Percentiles rank a stretch among this genome's conserved stretches.
Conservation (phyloP, 331 rosid genomes). For the Cydonia oblonga region DNA sequence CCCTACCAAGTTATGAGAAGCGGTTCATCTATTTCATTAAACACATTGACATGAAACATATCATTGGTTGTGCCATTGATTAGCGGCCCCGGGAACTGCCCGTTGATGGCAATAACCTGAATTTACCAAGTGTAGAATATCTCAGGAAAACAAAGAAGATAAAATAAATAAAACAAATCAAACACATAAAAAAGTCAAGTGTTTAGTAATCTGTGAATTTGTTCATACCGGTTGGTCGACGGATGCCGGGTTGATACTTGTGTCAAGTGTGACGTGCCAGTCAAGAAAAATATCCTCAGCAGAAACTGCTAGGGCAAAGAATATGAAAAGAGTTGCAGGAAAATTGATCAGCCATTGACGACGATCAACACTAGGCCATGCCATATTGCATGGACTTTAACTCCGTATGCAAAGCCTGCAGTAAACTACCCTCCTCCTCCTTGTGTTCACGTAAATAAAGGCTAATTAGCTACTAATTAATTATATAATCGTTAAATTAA, state of each 20-base stretch:
- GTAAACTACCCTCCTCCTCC: neutral
- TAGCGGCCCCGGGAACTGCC: conserved; percentile 25
- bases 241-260: neutral
- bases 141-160: neutral
- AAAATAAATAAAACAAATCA: neutral
- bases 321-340: neutral
- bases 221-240: conserved; percentile 17
- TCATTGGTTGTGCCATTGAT: conserved; percentile 23
- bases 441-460: neutral
- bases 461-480: neutral
- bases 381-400: conserved; percentile 8
- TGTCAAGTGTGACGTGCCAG: conserved; percentile 15
- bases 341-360: neutral
- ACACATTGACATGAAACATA: conserved; percentile 17
- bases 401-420: neutral
- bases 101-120: conserved; percentile 22
- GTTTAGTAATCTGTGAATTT: neutral
- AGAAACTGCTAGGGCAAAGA: neutral
- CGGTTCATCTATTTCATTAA: conserved; percentile 14
- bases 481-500: neutral
- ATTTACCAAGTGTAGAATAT: neutral
- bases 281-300: conserved; percentile 1
- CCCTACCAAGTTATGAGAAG: conserved; percentile 21
- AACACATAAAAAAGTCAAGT: neutral
- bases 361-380: neutral